A percentile compares a stretch with the other conserved stretches of the same genome.
Conservation (phyloP, 345 rosid species). For the Garcia nutans region DNA sequence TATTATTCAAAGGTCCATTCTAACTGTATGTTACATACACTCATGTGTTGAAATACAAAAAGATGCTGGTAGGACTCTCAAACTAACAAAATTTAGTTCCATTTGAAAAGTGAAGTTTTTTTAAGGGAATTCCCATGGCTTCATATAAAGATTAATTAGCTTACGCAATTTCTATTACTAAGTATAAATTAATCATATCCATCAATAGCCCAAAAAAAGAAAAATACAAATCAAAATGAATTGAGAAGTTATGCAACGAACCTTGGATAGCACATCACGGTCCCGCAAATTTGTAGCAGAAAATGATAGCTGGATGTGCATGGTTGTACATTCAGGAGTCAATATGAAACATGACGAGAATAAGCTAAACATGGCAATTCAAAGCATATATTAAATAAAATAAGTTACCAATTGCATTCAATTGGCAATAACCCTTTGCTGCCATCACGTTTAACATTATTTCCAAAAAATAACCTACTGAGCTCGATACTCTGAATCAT, state of each 20-base stretch:
- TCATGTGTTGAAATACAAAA: not conserved
- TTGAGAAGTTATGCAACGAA: constrained; percentile 30
- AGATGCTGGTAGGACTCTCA: not conserved
- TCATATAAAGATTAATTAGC: not conserved
- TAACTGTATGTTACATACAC: not conserved
- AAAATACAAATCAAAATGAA: not conserved
- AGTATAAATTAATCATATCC: not conserved
- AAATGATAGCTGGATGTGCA: constrained; percentile 65
- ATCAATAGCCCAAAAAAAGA: not conserved
- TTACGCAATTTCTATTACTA: not conserved
- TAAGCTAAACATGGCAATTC: not conserved
- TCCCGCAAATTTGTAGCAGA: constrained; percentile 75
- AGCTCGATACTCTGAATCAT: not conserved
- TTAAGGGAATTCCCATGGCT: not conserved
- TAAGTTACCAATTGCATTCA: not conserved
- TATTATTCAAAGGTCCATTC: not conserved
- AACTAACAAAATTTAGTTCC: not conserved
- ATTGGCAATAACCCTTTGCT: not conserved
- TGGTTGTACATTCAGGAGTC: constrained; percentile 12
- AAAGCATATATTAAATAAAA: not conserved
- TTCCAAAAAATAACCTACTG: not conserved
- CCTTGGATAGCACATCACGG: constrained; percentile 80
- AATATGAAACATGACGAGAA: not conserved
- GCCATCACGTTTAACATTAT: not conserved
- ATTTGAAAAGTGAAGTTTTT: not conserved